Base-by-base conservation (phyloP, 176 grass and related monocot species). In the Chloris gayana region DNA sequence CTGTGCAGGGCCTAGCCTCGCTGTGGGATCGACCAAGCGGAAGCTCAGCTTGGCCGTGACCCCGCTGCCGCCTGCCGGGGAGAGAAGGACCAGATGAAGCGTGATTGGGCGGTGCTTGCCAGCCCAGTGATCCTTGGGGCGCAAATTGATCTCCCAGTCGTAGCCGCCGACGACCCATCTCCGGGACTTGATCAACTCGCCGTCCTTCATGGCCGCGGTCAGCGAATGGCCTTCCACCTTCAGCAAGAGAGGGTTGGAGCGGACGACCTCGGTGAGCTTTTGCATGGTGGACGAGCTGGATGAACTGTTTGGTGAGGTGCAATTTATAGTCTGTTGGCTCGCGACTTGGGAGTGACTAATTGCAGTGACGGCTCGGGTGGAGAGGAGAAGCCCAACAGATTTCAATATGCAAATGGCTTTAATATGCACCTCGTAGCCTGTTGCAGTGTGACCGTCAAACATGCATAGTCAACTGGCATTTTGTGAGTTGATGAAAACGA, bases 11-110 rank as follows among this genome's bases (percentile, higher is more conserved):
- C 1, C 0, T 13, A 75, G 54, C n/a, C 7, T 29, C 7, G 54
- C 34, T 14, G 73, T 9, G 0, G 54, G 54, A 41, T 75, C 73
- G 14, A 75, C 73, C 6, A 75, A 53, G 34, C 54, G 54, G 73
- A 53, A 75, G 54, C n/a, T 42, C 34, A 75, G 73, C 73, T 75
- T 75, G 54, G 73, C 73, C 34, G 41, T 26, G 54, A 75, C 73
- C 54, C 29, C 14, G 22, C 33, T 13, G 0, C 14, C 73, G 54
- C 21, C 33, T 0, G 33, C 1, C 0, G 8, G 8, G 14, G 54
- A 75, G 22, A 75, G 1, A 0, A 75, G 1, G 7, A 75, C 73
- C n/a, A 75, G 34, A 0, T 61, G 6, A 14, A 75, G 73, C 54
- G 73, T 61, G 24, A 75, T 57, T 3, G 73, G 35, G 0, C 34